Evolutionary conservation across 2,329 filamentous ascomycete species (phyloP), one percentile per base, ranked within the genome.

Genomic region (Xylaria multiplex): DNA sequence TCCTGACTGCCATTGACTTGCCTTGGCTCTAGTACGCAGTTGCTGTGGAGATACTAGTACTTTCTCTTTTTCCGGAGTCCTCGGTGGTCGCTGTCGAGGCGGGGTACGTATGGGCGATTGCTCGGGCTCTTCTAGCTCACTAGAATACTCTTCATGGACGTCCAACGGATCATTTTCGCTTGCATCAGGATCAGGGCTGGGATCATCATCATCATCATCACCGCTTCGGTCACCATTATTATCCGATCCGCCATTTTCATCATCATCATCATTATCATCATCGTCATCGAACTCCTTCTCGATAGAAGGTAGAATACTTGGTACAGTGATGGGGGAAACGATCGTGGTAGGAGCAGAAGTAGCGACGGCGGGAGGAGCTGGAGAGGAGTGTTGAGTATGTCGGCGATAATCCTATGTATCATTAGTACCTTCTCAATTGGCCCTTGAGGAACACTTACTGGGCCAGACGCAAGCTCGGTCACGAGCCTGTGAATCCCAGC

Each of bases 1-100:
- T 35, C 72, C 71, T 4, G 75, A 73, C 56, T 75, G 73, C 74
- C 75, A 76, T 24, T 72, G 69, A n/a, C 52, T 59, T 8, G 73
- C 73, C 53, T 73, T 74, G n/a, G 56, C 66, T 66, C 67, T 72
- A 13, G 71, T 70, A 32, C 66, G 70, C 22, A 69, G 32, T 42
- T 72, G 69, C 50, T 73, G 73, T 1, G 70, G 68, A 22, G 70
- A 71, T 32, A 66, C 48, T 0, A 40, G 37, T 7, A 49, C 24
- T 40, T 64, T 68, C 32, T 64, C 68, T 57, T 63, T 71, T 13
- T 67, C 70, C 8, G 6, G 46, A 40, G 19, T 59, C 37, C 24
- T 67, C 6, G 59, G 65, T 45, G 50, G 59, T 37, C 40, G 67
- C 14, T 52, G 63, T 35, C 60, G 60, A 6, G 45, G 64, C 13